phyloP scores from a whole-genome alignment of 441 rosid genomes.

The Populus hybrid region DNA sequence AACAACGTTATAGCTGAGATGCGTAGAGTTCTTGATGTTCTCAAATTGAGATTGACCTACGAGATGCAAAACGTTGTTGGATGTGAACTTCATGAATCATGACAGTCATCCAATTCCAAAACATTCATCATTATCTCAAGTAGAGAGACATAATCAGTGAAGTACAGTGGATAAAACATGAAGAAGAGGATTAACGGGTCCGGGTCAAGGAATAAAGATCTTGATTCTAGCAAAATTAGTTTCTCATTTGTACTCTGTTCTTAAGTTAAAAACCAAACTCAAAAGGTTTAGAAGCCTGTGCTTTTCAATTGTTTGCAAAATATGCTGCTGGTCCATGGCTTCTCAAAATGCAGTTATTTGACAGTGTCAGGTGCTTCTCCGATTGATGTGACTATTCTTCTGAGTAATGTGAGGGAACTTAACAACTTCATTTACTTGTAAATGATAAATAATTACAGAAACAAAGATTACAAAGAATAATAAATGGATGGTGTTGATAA shows the following conservation, averaged over 20 bases:
- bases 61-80: not conserved
- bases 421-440: conserved; percentile 1
- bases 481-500: not conserved
- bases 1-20: not conserved
- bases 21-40: not conserved
- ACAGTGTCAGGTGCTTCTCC: not conserved
- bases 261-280: not conserved
- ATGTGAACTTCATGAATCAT: not conserved
- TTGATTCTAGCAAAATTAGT: not conserved
- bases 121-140: not conserved
- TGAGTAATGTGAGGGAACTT: not conserved
- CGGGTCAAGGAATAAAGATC: not conserved
- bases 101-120: not conserved
- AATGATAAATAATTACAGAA: conserved; percentile 11
- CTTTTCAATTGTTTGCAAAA: not conserved
- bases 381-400: not conserved
- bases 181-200: not conserved
- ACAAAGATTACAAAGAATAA: conserved; percentile 4
- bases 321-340: not conserved
- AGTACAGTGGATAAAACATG: not conserved
- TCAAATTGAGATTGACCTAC: not conserved
- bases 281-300: not conserved
- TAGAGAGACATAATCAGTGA: not conserved
- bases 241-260: not conserved
- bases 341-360: not conserved